Evolutionary conservation across 1,139 yeast genomes (phyloP).

Genomic region (Scheffersomyces segobiensis): DNA sequence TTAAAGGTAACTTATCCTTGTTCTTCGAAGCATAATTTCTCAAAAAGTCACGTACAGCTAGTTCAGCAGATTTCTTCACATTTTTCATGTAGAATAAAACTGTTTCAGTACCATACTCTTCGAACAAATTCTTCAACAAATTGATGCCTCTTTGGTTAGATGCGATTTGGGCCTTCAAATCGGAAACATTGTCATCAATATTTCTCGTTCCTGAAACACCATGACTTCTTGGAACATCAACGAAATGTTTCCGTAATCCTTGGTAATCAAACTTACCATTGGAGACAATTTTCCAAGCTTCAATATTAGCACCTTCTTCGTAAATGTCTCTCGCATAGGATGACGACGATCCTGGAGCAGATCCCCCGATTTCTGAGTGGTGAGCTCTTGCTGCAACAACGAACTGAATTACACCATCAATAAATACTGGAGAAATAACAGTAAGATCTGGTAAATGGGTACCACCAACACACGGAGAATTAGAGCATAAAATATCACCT

Average conservation of each 20-base stretch:
- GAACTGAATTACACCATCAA: slow-evolving; percentile 46
- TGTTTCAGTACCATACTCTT: slow-evolving; percentile 49
- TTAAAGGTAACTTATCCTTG: slow-evolving; percentile 31
- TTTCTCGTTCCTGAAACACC: slow-evolving; percentile 66
- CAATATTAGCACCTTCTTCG: slow-evolving; percentile 66
- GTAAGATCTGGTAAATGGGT: slow-evolving; percentile 23
- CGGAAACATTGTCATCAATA: slow-evolving; percentile 57
- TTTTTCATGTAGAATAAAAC: slow-evolving; percentile 63
- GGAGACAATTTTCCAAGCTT: slow-evolving; percentile 55
- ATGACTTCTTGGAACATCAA: slow-evolving; percentile 54
- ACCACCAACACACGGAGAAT: slow-evolving; percentile 21
- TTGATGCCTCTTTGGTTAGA: slow-evolving; percentile 65
- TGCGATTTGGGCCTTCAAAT: slow-evolving; percentile 66
- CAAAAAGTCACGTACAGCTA: slow-evolving; percentile 49
- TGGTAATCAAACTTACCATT: slow-evolving; percentile 56
- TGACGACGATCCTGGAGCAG: slow-evolving; percentile 67
- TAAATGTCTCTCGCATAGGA: slow-evolving; percentile 60
- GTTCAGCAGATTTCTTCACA: slow-evolving; percentile 61
- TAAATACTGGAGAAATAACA: slow-evolving; percentile 19
- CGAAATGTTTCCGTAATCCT: slow-evolving; percentile 46
- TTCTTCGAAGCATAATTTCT: slow-evolving; percentile 28
- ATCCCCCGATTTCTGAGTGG: slow-evolving; percentile 70
- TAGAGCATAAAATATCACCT: slow-evolving; percentile 22
- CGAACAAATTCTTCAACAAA: slow-evolving; percentile 47
- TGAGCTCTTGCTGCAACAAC: slow-evolving; percentile 69